phyloP scores from a whole-genome alignment of 768 basidiomycete genomes.

The Lepiota brunneoincarnata region DNA sequence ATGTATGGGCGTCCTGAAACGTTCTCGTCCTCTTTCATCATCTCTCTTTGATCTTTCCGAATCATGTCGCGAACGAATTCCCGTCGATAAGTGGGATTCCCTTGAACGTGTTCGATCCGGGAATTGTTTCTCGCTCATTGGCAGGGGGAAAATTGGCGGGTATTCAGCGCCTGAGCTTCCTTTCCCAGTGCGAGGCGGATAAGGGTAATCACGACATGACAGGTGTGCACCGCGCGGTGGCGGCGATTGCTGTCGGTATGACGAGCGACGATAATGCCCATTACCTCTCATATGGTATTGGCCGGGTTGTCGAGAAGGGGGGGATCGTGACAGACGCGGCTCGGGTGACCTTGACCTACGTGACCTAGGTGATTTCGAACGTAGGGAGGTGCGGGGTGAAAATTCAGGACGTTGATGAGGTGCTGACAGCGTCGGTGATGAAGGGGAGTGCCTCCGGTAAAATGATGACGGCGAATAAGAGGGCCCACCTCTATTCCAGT shows the following conservation, averaged over 20 bases:
- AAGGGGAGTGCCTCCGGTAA: background rate
- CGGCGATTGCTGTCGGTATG: background rate
- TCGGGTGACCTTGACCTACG: background rate
- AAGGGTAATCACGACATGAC: background rate
- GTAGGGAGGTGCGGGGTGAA: background rate
- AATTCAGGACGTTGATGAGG: background rate
- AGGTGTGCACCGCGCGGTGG: background rate
- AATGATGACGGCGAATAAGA: background rate
- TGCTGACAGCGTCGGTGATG: background rate
- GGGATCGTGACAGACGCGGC: background rate
- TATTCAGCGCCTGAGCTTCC: background rate
- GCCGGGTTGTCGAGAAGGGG: background rate
- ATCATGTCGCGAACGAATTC: background rate
- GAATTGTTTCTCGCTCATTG: background rate
- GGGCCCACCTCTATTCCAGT: background rate
- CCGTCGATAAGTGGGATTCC: background rate
- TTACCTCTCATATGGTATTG: background rate
- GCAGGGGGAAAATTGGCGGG: background rate
- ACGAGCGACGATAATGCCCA: background rate
- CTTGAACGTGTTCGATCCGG: background rate
- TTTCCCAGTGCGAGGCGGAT: background rate
- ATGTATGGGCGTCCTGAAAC: background rate
- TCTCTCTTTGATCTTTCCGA: background rate
- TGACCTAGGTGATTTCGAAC: background rate
- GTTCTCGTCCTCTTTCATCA: background rate